Percentiles rank a stretch among this genome's conserved stretches.
Evolutionary conservation across 2,329 filamentous ascomycete species (phyloP).

Genomic region (Penicillium brevicompactum): DNA sequence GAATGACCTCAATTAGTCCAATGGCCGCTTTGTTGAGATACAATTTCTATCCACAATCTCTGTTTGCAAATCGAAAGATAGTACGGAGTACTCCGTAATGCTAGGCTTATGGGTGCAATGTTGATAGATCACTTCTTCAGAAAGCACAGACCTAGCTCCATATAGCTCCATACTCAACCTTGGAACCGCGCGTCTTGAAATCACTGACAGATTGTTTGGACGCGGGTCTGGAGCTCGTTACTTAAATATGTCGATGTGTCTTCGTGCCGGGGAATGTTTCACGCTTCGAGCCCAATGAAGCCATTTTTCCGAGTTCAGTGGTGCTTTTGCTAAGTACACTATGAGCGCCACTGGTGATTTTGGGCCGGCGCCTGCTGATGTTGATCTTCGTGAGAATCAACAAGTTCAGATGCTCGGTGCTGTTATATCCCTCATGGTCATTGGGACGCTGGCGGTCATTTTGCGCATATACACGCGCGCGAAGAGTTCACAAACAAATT

Average conservation of each 20-base stretch:
- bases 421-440: conserved; percentile 6
- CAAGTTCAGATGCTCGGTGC: conserved; percentile 2
- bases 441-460: conserved; percentile 7
- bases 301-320: too few relatives aligned
- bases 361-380: conserved; percentile 3
- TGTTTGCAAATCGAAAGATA: background rate
- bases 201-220: background rate
- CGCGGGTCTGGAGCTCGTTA: background rate
- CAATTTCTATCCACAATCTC: too few relatives aligned
- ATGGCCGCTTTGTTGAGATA: too few relatives aligned
- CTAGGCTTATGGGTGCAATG: background rate
- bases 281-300: too few relatives aligned
- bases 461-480: conserved; percentile 8
- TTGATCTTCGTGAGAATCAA: conserved; percentile 7
- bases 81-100: background rate
- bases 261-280: background rate
- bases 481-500: conserved; percentile 1
- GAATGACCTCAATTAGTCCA: too few relatives aligned
- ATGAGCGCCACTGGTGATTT: conserved; percentile 5
- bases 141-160: background rate
- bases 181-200: background rate
- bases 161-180: background rate
- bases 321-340: background rate
- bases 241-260: background rate
- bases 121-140: background rate